Base-by-base conservation (phyloP, 2,329 filamentous ascomycete species). In the Paramyrothecium roridum region DNA sequence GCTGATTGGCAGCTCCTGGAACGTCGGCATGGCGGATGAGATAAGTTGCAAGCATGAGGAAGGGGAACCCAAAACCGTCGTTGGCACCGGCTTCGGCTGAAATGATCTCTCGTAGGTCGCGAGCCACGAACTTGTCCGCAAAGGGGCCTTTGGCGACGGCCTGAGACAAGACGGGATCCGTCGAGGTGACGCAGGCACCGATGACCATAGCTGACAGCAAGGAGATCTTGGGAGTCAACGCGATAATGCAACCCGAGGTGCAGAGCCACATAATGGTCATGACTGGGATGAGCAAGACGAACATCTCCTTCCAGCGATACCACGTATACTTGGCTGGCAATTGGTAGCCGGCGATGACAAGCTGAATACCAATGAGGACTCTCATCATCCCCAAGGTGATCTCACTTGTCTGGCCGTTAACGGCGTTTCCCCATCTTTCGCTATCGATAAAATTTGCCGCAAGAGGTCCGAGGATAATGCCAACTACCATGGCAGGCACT, bases 181-280 rank as follows among this genome's bases (percentile, higher is more conserved):
- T 87, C 54, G 78, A 84, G 3, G 83, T 85, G 12, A 86, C 82
- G 52, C 81, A 85, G 0, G 83, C 82, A 2, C 76, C 83, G 56
- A 87, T 83, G 20, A 83, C 82, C 45, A 87, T 69, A 1, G 80
- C 76, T 2, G 80, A 73, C 2, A 84, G 71, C 16, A 84, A 71
- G 0, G 78, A 77, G 11, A 86, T 57, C 22, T 81, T 80, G 0
- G 83, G 83, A 2, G 86, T 71, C 12, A 78, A 80, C 7, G 80
- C 71, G 33, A 83, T 66, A 47, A 87, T 75, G 57, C 83, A 86
- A 2, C 76, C 71, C 0, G 80, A 81, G 1, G 83, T 85, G 59
- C 71, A 76, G 8, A 87, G 65, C 84, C 84, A 87, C 77, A 84
- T 84, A 52, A 84, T 69, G 1, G 81, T 80, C 84, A 86, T 86